These are phyloP conservation scores for Hondaea fermentalgiana DNA, from an alignment of 108 stramenopile genomes.

Conservation along the genomic window DNA sequence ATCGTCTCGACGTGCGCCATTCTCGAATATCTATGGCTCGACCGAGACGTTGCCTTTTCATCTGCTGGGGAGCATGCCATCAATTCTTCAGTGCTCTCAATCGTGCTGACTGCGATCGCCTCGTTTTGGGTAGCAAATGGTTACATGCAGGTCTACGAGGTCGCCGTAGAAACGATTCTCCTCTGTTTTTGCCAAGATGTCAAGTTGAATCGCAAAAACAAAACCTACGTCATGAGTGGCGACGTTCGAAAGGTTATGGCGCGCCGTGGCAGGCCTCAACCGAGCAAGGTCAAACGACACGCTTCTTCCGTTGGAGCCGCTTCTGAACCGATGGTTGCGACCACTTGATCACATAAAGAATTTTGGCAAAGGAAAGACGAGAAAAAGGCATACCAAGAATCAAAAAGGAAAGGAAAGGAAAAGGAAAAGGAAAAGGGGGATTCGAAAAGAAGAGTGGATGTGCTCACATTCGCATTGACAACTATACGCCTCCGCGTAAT, in stretches of 20 bases:
- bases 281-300: not conserved
- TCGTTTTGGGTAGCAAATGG: not conserved
- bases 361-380: too few species aligned
- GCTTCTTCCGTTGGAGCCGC: not conserved
- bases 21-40: not conserved
- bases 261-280: not conserved
- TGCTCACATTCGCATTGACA: too few species aligned
- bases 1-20: not conserved
- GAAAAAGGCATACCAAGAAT: too few species aligned
- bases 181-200: not conserved
- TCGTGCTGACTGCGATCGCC: not conserved
- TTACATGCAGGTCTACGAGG: constrained; percentile 1
- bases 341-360: too few species aligned
- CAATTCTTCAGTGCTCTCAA: not conserved
- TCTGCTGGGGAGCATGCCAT: not conserved
- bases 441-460: too few species aligned
- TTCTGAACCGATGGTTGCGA: not conserved
- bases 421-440: too few species aligned
- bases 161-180: not conserved
- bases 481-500: too few species aligned
- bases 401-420: too few species aligned
- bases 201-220: not conserved
- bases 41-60: not conserved
- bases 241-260: not conserved
- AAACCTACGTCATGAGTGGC: not conserved